Conservation (phyloP, 2,329 filamentous ascomycete genomes). For the Ilyonectria destructans region DNA sequence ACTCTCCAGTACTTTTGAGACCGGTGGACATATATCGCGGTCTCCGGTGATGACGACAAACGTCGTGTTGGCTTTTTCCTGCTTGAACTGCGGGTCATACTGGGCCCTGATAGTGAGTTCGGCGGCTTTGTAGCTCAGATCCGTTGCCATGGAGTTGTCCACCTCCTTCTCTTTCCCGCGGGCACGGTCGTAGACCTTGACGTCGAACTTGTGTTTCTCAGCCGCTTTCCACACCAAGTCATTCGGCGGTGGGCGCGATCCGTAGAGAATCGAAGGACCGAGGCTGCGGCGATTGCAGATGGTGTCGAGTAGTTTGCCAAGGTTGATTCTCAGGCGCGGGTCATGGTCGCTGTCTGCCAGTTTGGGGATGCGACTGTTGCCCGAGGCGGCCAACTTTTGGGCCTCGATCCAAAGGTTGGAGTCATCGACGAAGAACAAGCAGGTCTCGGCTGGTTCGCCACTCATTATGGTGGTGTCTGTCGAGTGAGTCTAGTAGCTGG, state of each 20-base stretch:
- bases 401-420: conserved; percentile 8
- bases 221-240: conserved; percentile 45
- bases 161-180: conserved; percentile 48
- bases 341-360: conserved; percentile 43
- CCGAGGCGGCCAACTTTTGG: background rate
- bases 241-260: conserved; percentile 47
- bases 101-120: conserved; percentile 17
- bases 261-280: conserved; percentile 41
- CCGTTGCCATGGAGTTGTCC: conserved; percentile 45
- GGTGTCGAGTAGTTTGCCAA: conserved; percentile 36
- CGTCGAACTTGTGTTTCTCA: conserved; percentile 34
- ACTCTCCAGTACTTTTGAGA: conserved; percentile 35
- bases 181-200: conserved; percentile 41
- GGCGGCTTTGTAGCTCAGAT: conserved; percentile 36
- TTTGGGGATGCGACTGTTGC: conserved; percentile 39
- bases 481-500: background rate
- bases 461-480: background rate
- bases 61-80: conserved; percentile 24
- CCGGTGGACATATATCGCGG: conserved; percentile 46
- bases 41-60: conserved; percentile 49
- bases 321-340: conserved; percentile 41
- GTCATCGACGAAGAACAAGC: conserved; percentile 12
- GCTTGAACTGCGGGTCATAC: background rate
- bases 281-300: conserved; percentile 35
- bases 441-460: background rate